Percentiles rank a stretch among this genome's conserved stretches.
phyloP scores from a whole-genome alignment of 2,329 filamentous ascomycete genomes.

The Laburnicola sp. region DNA sequence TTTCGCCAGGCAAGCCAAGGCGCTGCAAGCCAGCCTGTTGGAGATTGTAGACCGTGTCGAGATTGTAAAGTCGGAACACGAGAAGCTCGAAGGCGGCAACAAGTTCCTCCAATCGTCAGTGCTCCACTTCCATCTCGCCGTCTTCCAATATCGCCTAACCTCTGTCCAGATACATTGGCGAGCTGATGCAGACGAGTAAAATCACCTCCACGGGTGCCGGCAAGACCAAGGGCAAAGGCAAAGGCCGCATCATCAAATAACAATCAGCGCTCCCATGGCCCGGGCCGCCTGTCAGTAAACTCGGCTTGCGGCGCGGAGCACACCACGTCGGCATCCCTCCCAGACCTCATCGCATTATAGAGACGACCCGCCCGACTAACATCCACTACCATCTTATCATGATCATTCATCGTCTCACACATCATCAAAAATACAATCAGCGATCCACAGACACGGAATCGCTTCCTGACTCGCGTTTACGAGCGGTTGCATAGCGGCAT shows the following conservation, averaged over 20 bases:
- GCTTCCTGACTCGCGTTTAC: slow-evolving; percentile 31
- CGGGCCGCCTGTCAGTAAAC: slow-evolving; percentile 14
- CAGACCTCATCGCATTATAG: slow-evolving; percentile 34
- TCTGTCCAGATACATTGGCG: slow-evolving; percentile 80
- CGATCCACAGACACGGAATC: slow-evolving; percentile 20
- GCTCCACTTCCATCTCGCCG: background rate
- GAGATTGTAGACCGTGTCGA: slow-evolving; percentile 93
- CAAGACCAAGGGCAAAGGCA: slow-evolving; percentile 54
- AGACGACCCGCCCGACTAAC: slow-evolving; percentile 33
- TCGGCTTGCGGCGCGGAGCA: slow-evolving; percentile 23
- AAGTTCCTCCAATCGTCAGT: slow-evolving; percentile 78
- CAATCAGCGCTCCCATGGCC: slow-evolving; percentile 29
- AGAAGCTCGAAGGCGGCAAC: slow-evolving; percentile 96
- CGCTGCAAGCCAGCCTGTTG: slow-evolving; percentile 83
- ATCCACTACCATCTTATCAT: slow-evolving; percentile 39
- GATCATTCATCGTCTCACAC: slow-evolving; percentile 36
- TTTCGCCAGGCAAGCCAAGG: slow-evolving; percentile 74
- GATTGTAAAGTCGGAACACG: slow-evolving; percentile 89
- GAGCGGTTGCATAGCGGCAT: slow-evolving; percentile 41
- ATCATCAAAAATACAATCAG: slow-evolving; percentile 21
- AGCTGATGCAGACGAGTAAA: slow-evolving; percentile 79
- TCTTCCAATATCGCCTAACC: slow-evolving; percentile 18
- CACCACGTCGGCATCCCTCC: slow-evolving; percentile 34
- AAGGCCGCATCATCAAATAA: slow-evolving; percentile 43
- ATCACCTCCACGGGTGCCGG: slow-evolving; percentile 58